Base-by-base conservation (phyloP, 768 basidiomycete genomes). In the Candolleomyces efflorescens region DNA sequence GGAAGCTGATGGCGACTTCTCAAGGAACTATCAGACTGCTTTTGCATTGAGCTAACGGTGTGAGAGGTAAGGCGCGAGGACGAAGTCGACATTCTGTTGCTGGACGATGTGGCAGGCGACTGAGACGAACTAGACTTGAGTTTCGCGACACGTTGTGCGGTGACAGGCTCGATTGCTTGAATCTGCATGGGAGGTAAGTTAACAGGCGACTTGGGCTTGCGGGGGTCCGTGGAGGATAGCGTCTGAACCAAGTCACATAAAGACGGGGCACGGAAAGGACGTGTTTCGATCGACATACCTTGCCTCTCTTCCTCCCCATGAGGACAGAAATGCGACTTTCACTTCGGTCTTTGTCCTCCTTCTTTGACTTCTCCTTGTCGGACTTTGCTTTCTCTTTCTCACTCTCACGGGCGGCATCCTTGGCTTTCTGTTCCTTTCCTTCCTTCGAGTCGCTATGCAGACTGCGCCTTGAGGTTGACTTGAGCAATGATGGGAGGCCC, bases 121-220 rank as follows among this genome's bases (percentile, higher is more conserved):
- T 82, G 78, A 7, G 81, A 72, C 26, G 59, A 51, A 15, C 75
- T 70, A 18, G 82, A 75, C 73, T 90, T 90, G 62, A 95, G 80
- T 65, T 81, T 90, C 51, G 92, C 93, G 56, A 96, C 86, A 24
- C 94, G 86, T 66, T 90, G 87, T 18, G 90, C 86, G 38, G 94
- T 95, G 43, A 82, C 77, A 41, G 87, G 83, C 41, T 92, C 89
- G 59, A 95, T 75, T 15, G 90, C 92, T 36, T 88, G 78, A 67
- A 96, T 90, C 67, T 95, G 93, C 84, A 96, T 88, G 20, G 94
- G 94, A 13, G 94, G 94, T 63, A 96, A 73, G 66, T 79, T 81
- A 58, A 89, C 81, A 47, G 86, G 82, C 18, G 84, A 81, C 65
- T 84, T 82, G 36, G 79, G 75, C 68, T 91, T 92, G 69, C 87